Evolutionary conservation across 2,329 filamentous ascomycete genomes (phyloP).

Genomic region (Bipolaris oryzae): DNA sequence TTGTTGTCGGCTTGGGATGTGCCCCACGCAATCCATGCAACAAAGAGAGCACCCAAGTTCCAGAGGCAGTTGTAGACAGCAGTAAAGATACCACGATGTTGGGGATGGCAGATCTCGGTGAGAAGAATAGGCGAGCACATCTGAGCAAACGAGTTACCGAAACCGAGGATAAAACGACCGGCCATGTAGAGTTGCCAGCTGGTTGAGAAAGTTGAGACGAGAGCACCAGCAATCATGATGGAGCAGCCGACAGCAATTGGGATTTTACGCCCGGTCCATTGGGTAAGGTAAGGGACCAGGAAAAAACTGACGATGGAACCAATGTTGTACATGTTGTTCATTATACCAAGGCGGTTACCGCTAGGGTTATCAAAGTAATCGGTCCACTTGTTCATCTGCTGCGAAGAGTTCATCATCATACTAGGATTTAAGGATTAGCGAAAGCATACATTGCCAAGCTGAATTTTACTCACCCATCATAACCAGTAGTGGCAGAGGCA

Average conservation of each 20-base stretch:
- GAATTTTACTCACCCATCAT: conserved; percentile 56
- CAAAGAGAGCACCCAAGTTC: conserved; percentile 64
- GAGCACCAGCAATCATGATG: conserved; percentile 54
- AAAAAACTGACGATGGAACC: conserved; percentile 48
- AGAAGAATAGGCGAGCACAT: conserved; percentile 69
- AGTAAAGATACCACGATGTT: conserved; percentile 68
- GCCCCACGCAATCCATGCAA: conserved; percentile 63
- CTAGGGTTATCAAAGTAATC: conserved; percentile 47
- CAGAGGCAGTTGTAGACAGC: conserved; percentile 72
- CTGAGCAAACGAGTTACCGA: conserved; percentile 69
- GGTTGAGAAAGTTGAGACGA: conserved; percentile 33
- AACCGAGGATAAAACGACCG: conserved; percentile 67
- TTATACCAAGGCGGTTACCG: conserved; percentile 51
- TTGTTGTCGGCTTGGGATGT: conserved; percentile 48
- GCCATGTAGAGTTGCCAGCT: conserved; percentile 58
- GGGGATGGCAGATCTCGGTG: conserved; percentile 70
- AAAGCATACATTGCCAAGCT: too few species aligned
- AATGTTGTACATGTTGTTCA: conserved; percentile 54
- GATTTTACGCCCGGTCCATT: conserved; percentile 52
- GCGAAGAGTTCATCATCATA: conserved; percentile 54
- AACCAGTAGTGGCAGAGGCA: conserved; percentile 63
- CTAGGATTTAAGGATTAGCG: conserved; percentile 28
- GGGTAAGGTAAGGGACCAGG: conserved; percentile 46
- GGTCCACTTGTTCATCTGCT: conserved; percentile 49
- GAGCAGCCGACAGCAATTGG: conserved; percentile 51